Evolutionary conservation across 306 rosid genomes (phyloP).

Genomic region (Echinosophora koreensis): DNA sequence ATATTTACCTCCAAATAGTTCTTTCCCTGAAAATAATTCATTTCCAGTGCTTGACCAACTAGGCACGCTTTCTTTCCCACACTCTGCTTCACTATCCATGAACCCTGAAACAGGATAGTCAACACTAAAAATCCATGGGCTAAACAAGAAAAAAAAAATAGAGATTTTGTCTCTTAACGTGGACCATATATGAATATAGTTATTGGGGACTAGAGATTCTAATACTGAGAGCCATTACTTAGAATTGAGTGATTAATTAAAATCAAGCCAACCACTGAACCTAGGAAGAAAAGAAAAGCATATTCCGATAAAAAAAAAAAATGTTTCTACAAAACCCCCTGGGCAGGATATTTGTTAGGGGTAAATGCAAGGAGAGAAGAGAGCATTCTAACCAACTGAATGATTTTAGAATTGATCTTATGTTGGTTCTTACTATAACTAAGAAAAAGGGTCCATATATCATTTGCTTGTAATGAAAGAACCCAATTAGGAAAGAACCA

Average conservation of each 20-base stretch:
- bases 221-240: constrained; percentile 19
- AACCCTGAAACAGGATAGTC: constrained; percentile 70
- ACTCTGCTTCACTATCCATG: constrained; percentile 98
- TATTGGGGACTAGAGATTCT: constrained; percentile 12
- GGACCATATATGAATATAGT: constrained; percentile 13
- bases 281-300: constrained; percentile 22
- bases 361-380: constrained; percentile 22
- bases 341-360: constrained; percentile 26
- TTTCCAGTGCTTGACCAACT: constrained; percentile 86
- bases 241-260: constrained; percentile 24
- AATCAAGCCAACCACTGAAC: constrained; percentile 35
- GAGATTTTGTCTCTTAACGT: constrained; percentile 25
- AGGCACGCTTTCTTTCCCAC: constrained; percentile 98
- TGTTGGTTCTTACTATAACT: background rate
- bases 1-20: constrained; percentile 90
- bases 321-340: constrained; percentile 7
- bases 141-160: background rate
- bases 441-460: constrained; percentile 19
- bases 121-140: constrained; percentile 16
- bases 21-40: constrained; percentile 77
- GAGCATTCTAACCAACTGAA: constrained; percentile 22
- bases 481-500: constrained; percentile 1
- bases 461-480: constrained; percentile 5
- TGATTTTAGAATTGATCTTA: constrained; percentile 22
- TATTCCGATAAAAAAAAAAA: background rate